phyloP scores from a whole-genome alignment of 371 early-diverging fungal genomes.

The Capniomyces stellatus region DNA sequence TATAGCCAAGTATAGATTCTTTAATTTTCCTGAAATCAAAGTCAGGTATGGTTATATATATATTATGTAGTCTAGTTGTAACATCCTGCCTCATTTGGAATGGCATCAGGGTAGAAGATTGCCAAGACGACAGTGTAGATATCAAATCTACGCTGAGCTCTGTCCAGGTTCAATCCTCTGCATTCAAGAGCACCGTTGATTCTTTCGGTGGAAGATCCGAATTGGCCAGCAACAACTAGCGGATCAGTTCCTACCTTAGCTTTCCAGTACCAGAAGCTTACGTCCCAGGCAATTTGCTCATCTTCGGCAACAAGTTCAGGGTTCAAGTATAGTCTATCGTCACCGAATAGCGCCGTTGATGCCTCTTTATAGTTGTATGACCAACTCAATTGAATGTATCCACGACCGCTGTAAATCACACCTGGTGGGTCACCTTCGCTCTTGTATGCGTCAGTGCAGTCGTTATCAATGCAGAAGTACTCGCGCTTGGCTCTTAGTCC shows the following conservation, averaged over 20 bases:
- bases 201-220: slow-evolving; percentile 21
- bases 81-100: slow-evolving; percentile 21
- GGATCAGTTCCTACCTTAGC: slow-evolving; percentile 14
- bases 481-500: slow-evolving; percentile 21
- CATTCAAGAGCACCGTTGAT: slow-evolving; percentile 29
- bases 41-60: too few relatives aligned
- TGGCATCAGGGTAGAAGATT: slow-evolving; percentile 12
- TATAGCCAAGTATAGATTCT: too few relatives aligned
- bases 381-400: slow-evolving; percentile 26
- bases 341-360: slow-evolving; percentile 16
- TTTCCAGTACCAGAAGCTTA: slow-evolving; percentile 26
- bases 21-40: too few relatives aligned
- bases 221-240: slow-evolving; percentile 17
- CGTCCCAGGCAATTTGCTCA: slow-evolving; percentile 18
- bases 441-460: neutral
- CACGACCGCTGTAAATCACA: slow-evolving; percentile 22
- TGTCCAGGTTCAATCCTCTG: slow-evolving; percentile 15
- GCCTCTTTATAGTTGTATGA: slow-evolving; percentile 21
- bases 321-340: slow-evolving; percentile 13
- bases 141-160: slow-evolving; percentile 22
- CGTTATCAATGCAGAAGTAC: slow-evolving; percentile 10
- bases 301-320: slow-evolving; percentile 11
- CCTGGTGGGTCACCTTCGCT: slow-evolving; percentile 4
- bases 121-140: slow-evolving; percentile 18
- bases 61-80: slow-evolving; percentile 17